These are phyloP conservation scores for Camelina hispida DNA, from an alignment of 345 rosid species.

Conservation along the genomic window DNA sequence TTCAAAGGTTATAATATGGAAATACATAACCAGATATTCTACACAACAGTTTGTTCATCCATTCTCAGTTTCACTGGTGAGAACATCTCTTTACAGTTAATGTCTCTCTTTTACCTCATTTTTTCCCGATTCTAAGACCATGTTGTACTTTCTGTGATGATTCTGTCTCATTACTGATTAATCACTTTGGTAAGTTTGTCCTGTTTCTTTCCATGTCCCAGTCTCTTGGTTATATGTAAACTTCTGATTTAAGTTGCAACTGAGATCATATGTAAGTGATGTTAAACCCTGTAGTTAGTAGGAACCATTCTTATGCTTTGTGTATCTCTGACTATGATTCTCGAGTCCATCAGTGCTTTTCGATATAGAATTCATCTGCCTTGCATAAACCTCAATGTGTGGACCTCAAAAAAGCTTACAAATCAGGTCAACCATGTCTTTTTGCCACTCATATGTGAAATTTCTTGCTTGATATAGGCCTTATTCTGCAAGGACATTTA, in stretches of 20 bases:
- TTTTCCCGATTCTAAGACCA: conserved; percentile 2
- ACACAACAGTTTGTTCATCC: conserved; percentile 85
- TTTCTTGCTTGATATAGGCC: conserved; percentile 55
- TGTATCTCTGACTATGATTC: background rate
- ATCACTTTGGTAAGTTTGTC: background rate
- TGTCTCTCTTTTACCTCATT: background rate
- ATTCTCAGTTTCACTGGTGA: conserved; percentile 84
- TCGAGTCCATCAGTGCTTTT: background rate
- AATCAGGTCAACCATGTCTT: background rate
- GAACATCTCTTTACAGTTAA: conserved; percentile 19
- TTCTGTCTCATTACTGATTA: background rate
- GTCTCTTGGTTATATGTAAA: background rate
- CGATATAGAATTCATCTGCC: background rate
- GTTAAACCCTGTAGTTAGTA: background rate
- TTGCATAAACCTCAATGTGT: conserved; percentile 5
- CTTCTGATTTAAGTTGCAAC: background rate
- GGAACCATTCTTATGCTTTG: background rate
- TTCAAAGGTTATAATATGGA: conserved; percentile 96
- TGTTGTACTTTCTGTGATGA: background rate
- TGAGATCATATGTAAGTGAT: background rate
- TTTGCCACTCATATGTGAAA: conserved; percentile 13
- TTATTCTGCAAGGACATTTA: conserved; percentile 77
- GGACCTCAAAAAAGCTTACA: background rate
- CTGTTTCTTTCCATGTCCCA: too few relatives aligned
- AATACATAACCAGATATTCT: conserved; percentile 96